phyloP scores from a whole-genome alignment of 192 early-diverging fungal genomes.

The Backusella parvicylindrica region DNA sequence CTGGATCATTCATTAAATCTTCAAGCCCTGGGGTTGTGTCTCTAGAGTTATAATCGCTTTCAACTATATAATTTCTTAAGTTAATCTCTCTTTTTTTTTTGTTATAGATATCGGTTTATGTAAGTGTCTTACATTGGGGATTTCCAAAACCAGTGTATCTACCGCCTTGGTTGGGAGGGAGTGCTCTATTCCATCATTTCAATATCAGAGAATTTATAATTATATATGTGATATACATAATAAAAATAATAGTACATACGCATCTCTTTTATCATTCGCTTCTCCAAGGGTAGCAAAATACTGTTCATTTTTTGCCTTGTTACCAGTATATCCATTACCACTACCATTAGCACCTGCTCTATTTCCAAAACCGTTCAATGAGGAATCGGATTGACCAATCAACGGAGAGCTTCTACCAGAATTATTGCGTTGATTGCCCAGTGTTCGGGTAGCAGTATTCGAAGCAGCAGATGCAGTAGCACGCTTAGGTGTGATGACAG shows the following conservation, averaged over 20 bases:
- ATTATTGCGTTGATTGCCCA: neutral
- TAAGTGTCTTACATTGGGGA: constrained; percentile 31
- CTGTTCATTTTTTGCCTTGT: constrained; percentile 64
- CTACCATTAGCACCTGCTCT: neutral
- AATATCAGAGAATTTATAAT: neutral
- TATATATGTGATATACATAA: neutral
- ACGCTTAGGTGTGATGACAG: constrained; percentile 4
- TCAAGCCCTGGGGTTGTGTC: constrained; percentile 41
- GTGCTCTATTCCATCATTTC: neutral
- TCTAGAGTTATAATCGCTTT: constrained; percentile 5
- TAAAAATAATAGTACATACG: constrained; percentile 23
- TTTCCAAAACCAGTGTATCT: constrained; percentile 76
- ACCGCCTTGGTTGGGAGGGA: constrained; percentile 73
- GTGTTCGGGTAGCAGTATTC: constrained; percentile 18
- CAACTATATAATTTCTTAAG: constrained; percentile 7
- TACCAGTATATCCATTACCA: constrained; percentile 34
- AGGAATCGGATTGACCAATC: neutral
- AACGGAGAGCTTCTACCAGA: neutral
- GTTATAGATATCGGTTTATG: neutral
- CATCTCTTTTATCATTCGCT: constrained; percentile 53
- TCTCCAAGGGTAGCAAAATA: constrained; percentile 69
- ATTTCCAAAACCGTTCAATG: neutral
- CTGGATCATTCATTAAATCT: constrained; percentile 66
- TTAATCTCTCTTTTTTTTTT: neutral
- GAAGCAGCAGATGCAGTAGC: neutral